These are phyloP conservation scores for Neopestalotiopsis sp. DNA, from an alignment of 2,329 filamentous ascomycete genomes.

Conservation along the genomic window DNA sequence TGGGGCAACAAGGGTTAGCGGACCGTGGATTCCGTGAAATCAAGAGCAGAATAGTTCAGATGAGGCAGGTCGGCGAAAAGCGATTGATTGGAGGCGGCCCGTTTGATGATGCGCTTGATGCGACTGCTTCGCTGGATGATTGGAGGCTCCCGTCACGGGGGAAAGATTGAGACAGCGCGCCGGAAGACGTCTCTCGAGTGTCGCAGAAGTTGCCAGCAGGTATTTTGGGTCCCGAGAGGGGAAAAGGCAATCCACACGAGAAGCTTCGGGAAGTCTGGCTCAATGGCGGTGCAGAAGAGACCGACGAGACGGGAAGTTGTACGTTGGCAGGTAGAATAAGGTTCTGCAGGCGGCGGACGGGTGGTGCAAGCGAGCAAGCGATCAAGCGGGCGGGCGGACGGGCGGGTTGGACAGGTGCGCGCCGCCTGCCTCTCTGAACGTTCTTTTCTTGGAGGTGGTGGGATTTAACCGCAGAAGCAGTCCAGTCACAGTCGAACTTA, in stretches of 20 bases:
- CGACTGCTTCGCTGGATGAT: not conserved
- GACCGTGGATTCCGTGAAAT: not conserved
- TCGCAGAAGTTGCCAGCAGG: not conserved
- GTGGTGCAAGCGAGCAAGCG: not conserved
- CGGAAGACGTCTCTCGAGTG: not conserved
- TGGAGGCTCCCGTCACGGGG: not conserved
- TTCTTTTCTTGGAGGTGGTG: not conserved
- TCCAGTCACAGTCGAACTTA: constrained; percentile 1
- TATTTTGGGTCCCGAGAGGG: constrained; percentile 8
- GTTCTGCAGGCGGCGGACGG: not conserved
- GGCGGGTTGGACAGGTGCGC: not conserved
- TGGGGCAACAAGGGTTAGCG: not conserved
- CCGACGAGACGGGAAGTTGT: constrained; percentile 3
- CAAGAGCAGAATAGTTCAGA: not conserved
- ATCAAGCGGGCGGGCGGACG: not conserved
- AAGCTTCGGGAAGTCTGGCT: constrained; percentile 4
- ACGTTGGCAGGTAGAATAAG: constrained; percentile 10
- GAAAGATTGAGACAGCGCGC: not conserved
- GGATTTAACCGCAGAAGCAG: not conserved
- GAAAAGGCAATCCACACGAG: not conserved
- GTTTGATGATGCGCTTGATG: not conserved
- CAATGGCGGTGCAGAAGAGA: not conserved
- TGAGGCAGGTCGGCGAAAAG: not conserved
- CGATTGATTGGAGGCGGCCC: not conserved
- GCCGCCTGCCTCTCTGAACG: not conserved